phyloP scores from a whole-genome alignment of 1,139 yeast species.

The Tardiomyces depauwii region DNA sequence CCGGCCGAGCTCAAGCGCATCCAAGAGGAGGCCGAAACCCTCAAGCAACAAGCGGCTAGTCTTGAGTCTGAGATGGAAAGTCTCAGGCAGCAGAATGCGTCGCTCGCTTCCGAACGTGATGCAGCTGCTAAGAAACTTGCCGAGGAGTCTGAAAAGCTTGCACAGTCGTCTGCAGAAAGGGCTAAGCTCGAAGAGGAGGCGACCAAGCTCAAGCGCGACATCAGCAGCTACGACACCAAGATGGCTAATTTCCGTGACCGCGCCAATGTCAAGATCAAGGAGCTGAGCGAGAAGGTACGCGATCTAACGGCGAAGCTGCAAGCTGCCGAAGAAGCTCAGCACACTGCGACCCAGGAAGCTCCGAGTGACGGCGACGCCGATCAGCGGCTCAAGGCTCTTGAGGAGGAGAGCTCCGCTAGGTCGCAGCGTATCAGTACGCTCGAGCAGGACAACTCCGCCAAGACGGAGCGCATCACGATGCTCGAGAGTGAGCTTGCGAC shows the following conservation, averaged over 20 bases:
- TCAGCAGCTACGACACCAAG: neutral
- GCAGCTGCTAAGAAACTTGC: slow-evolving; percentile 8
- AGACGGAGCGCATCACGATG: neutral
- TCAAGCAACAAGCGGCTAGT: slow-evolving; percentile 6
- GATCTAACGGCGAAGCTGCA: neutral
- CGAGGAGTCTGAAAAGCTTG: slow-evolving; percentile 1
- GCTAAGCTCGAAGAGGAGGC: slow-evolving; percentile 9
- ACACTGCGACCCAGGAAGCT: neutral
- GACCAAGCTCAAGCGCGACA: neutral
- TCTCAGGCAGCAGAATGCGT: slow-evolving; percentile 6
- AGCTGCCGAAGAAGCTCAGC: neutral
- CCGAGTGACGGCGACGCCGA: neutral
- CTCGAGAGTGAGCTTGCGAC: slow-evolving; percentile 9
- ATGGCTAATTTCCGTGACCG: neutral
- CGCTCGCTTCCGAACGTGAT: slow-evolving; percentile 7
- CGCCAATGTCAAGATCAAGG: neutral
- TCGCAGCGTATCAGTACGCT: slow-evolving; percentile 16
- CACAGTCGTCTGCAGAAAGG: slow-evolving; percentile 4
- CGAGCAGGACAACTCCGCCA: slow-evolving; percentile 10
- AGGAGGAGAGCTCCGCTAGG: slow-evolving; percentile 11
- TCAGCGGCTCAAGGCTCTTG: neutral
- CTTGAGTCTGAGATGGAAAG: slow-evolving; percentile 7
- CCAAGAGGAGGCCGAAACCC: slow-evolving; percentile 4
- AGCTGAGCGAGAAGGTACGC: neutral
- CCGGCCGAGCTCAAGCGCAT: slow-evolving; percentile 10